These are phyloP conservation scores for Gracilaria caudata DNA, from an alignment of 23 red algal species.

Conservation along the genomic window DNA sequence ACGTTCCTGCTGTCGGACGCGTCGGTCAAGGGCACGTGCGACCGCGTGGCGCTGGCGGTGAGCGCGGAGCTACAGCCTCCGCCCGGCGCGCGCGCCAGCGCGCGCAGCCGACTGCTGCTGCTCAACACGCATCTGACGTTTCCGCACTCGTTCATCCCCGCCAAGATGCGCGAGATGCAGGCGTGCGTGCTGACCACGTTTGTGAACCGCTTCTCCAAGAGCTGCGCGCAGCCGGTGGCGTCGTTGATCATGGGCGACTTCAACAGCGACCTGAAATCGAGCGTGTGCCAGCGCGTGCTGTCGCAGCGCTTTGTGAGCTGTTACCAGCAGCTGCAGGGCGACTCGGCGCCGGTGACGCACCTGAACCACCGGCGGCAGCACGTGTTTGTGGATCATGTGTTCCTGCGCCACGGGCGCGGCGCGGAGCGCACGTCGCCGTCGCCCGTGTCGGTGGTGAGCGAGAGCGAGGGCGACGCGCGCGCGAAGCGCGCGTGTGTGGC, in stretches of 20 bases:
- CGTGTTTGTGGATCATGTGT: constrained; percentile 60
- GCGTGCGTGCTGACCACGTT: constrained; percentile 31
- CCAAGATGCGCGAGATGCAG: constrained; percentile 17
- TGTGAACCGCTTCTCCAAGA: neutral
- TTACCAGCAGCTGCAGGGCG: constrained; percentile 22
- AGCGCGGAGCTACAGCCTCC: neutral
- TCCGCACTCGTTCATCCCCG: constrained; percentile 33
- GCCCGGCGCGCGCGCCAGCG: neutral
- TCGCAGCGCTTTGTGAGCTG: constrained; percentile 20
- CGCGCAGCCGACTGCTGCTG: constrained; percentile 5
- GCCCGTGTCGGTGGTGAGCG: constrained; percentile 1
- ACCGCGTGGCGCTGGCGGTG: neutral
- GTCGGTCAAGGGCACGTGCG: constrained; percentile 1
- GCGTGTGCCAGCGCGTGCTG: constrained; percentile 6
- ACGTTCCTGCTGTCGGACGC: constrained; percentile 8
- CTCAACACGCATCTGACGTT: constrained; percentile 66
- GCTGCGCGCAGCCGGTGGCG: neutral
- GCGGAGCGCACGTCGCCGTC: neutral
- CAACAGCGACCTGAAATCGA: constrained; percentile 38
- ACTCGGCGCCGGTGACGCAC: constrained; percentile 11
- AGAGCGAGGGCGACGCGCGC: too few relatives aligned
- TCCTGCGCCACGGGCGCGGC: constrained; percentile 22
- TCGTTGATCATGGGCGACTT: constrained; percentile 40
- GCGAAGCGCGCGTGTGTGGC: neutral
- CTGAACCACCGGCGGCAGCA: constrained; percentile 40